Percentiles rank a stretch among this genome's conserved stretches.
phyloP scores from a whole-genome alignment of 495 filamentous ascomycete species.

The Penicillium egyptiacum region DNA sequence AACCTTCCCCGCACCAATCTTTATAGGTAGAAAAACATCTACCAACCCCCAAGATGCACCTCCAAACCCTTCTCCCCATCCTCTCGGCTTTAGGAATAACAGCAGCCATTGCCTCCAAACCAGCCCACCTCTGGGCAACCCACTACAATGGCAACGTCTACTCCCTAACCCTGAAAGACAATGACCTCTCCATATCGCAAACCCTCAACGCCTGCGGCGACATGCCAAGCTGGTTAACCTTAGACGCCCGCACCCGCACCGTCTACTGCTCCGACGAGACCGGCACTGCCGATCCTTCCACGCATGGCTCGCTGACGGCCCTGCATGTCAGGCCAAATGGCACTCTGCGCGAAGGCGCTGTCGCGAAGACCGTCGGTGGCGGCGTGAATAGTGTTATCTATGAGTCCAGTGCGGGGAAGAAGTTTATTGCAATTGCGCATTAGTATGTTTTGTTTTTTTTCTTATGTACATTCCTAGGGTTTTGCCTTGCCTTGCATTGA shows the following conservation, averaged over 20 bases:
- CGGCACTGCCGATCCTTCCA: conserved; percentile 38
- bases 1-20: not conserved
- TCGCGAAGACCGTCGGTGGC: conserved; percentile 30
- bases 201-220: conserved; percentile 45
- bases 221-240: conserved; percentile 61
- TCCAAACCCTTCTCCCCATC: conserved; percentile 4
- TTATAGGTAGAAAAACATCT: not conserved
- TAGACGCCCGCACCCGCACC: conserved; percentile 50
- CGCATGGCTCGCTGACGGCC: conserved; percentile 33
- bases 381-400: conserved; percentile 46
- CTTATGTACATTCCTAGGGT: not conserved
- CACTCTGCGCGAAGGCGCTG: conserved; percentile 27
- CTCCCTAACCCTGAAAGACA: conserved; percentile 46
- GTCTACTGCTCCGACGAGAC: conserved; percentile 67
- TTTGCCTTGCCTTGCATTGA: not conserved
- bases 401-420: conserved; percentile 25
- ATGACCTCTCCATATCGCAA: conserved; percentile 41
- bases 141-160: conserved; percentile 62
- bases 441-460: conserved; percentile 36
- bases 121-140: conserved; percentile 51
- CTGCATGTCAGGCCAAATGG: conserved; percentile 26
- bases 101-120: conserved; percentile 3
- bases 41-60: conserved; percentile 3
- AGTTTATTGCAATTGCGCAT: conserved; percentile 47
- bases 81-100: not conserved